Evolutionary conservation across 2,329 filamentous ascomycete species (phyloP).

Genomic region (Ophiocordyceps camponoti-floridani): DNA sequence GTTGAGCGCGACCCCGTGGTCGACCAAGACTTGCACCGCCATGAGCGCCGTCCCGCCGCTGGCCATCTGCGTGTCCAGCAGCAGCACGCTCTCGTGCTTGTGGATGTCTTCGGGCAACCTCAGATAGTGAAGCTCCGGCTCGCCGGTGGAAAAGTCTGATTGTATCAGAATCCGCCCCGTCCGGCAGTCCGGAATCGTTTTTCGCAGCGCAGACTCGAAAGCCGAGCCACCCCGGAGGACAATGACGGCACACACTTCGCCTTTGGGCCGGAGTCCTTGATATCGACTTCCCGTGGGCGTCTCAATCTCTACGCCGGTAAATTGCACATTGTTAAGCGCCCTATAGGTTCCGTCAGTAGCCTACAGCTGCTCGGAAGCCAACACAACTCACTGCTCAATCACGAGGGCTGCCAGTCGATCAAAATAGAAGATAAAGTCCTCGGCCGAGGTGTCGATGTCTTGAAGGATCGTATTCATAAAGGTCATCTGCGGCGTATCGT

Average conservation of each 20-base stretch:
- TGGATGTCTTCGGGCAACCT: conserved; percentile 60
- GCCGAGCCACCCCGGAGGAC: conserved; percentile 78
- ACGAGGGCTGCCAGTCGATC: conserved; percentile 74
- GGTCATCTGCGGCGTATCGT: conserved; percentile 61
- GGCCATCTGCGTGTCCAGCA: conserved; percentile 89
- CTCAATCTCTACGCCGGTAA: conserved; percentile 41
- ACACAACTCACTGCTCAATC: conserved; percentile 47
- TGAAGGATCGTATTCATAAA: conserved; percentile 88
- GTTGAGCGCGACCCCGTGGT: conserved; percentile 74
- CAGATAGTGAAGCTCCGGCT: conserved; percentile 84
- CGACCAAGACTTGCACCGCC: conserved; percentile 89
- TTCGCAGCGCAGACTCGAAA: conserved; percentile 71
- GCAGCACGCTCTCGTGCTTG: conserved; percentile 60
- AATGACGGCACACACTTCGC: conserved; percentile 69
- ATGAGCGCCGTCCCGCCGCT: conserved; percentile 74
- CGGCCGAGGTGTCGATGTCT: conserved; percentile 56
- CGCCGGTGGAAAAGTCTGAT: conserved; percentile 66
- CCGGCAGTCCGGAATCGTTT: conserved; percentile 82
- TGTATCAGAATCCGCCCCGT: conserved; percentile 84
- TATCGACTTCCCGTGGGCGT: conserved; percentile 60
- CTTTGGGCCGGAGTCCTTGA: conserved; percentile 49
- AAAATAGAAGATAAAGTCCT: conserved; percentile 97
- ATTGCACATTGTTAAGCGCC: conserved; percentile 61
- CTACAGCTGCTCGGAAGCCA: neutral
- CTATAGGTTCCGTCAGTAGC: conserved; percentile 19